Evolutionary conservation across 2,329 filamentous ascomycete genomes (phyloP), one percentile per base, ranked within the genome.

Genomic region (Gnomoniopsis sp.): DNA sequence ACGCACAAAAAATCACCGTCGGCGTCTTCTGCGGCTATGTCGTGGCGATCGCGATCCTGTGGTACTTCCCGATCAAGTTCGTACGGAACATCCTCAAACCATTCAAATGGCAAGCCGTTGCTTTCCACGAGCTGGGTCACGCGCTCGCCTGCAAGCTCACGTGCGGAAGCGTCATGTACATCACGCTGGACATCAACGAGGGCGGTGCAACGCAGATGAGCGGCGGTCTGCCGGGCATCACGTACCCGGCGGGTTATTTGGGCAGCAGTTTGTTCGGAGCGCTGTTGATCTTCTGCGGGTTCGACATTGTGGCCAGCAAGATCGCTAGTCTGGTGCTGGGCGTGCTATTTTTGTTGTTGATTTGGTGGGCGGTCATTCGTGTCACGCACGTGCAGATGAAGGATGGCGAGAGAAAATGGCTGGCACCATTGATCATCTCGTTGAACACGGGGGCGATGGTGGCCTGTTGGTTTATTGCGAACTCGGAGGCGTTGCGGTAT

Each of bases 41-140:
- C 2, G 88, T 91, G 19, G 80, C 81, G 49, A 93, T 93, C 64
- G 88, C 88, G 4, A 77, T 93, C 46, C 76, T 93, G 3, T 93
- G 89, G 89, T 92, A 92, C 73, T 71, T 92, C 1, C 89, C 89
- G 1, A 34, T 50, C 22, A 36, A 26, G 22, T 91, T 90, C 71
- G 74, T 93, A n/a, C 80, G 84, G 57, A 88, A 85, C 79, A 79
- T 88, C 1, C 75, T 93, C 38, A 93, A 89, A 89, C 89, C 89
- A 3, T 92, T 93, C 77, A 93, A 93, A 86, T 91, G 92, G 89
- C 81, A 93, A 21, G 88, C 90, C 53, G 92, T 93, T 63, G 89
- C 89, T 41, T 93, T 92, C 72, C 89, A 93, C 74, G 89, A 93
- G 65, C 87, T 92, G 68, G 85, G 88, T 14, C 89, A 93, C 72